Base-by-base conservation (phyloP, 2,329 filamentous ascomycete species). In the Simplicillium sp. region DNA sequence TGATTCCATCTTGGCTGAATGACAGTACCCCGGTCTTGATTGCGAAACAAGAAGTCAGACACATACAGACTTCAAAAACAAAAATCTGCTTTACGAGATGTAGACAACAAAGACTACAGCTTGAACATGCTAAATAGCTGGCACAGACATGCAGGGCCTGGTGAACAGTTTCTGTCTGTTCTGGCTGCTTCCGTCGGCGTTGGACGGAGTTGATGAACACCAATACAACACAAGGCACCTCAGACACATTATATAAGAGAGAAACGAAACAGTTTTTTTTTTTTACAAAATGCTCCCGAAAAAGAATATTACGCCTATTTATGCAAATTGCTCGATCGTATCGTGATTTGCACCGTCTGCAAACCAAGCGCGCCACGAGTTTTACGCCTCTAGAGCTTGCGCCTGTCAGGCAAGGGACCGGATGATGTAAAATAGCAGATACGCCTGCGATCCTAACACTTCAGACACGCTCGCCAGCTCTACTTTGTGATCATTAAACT, bases 401-500 rank as follows among this genome's bases (percentile, higher is more conserved):
- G 5, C 20, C 20, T 25, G 20, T 32, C 58, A 76, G 36, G 73
- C 66, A 14, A 80, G 55, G 16, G 77, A 80, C 46, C 79, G 70
- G 45, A 83, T 77, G 40, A 83, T 80, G 52, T 97, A 97, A 59
- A 96, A 95, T 40, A 97, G 67, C 43, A 97, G 68, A 60, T 96
- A 97, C 1, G 90, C 88, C 58, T 95, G 82, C 12, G 87, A 86
- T 25, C 75, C 76, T 34, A 97, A 70, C 3, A 97, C 90, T 44
- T 96, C 87, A 5, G 84, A 84, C 56, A 92, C 83, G 36, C 78
- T 79, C 2, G 87, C 90, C 42, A 89, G 57, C 46, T 89, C 86
- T 17, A 97, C 90, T 58, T 87, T 88, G 58, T 92, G 89, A 57
- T 97, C 90, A 55, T 97, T 94, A 63, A 96, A 96, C 41, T 86